Evolutionary conservation across 768 basidiomycete genomes (phyloP).

Genomic region (Mycena galopus): DNA sequence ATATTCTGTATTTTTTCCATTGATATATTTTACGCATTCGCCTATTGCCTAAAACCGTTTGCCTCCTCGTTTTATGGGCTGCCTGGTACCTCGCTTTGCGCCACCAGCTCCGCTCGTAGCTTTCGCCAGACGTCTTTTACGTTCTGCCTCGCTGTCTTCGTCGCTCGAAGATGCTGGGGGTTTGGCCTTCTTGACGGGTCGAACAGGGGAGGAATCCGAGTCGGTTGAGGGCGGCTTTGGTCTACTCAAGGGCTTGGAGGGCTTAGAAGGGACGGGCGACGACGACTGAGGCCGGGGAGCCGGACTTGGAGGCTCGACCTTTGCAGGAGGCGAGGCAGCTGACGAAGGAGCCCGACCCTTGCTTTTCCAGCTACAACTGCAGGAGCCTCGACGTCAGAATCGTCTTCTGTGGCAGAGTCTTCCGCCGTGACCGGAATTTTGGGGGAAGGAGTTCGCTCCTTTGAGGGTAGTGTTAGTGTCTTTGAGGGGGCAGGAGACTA

Average conservation of each 20-base stretch:
- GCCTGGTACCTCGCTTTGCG: constrained; percentile 67
- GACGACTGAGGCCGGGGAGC: constrained; percentile 23
- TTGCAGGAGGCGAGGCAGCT: constrained; percentile 36
- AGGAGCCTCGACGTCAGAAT: constrained; percentile 46
- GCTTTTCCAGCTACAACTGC: constrained; percentile 40
- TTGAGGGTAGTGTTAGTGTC: neutral
- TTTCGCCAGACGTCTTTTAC: constrained; percentile 45
- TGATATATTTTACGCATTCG: neutral
- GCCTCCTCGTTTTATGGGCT: constrained; percentile 82
- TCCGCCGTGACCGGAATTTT: constrained; percentile 42
- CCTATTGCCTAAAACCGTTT: constrained; percentile 72
- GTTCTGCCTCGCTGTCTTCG: constrained; percentile 71
- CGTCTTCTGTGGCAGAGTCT: constrained; percentile 65
- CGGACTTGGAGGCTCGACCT: constrained; percentile 28
- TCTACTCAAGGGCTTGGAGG: constrained; percentile 36
- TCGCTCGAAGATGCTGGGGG: constrained; percentile 56
- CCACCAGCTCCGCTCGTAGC: constrained; percentile 47
- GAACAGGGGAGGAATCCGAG: constrained; percentile 66
- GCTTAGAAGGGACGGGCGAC: constrained; percentile 32
- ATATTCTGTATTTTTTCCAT: neutral
- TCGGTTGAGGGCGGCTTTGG: constrained; percentile 52
- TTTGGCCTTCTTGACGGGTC: constrained; percentile 65
- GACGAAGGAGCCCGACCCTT: constrained; percentile 30
- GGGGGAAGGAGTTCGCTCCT: constrained; percentile 10
- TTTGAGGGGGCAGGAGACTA: constrained; percentile 18